Base-by-base conservation (phyloP, 345 rosid genomes). In the Mangifera indica region DNA sequence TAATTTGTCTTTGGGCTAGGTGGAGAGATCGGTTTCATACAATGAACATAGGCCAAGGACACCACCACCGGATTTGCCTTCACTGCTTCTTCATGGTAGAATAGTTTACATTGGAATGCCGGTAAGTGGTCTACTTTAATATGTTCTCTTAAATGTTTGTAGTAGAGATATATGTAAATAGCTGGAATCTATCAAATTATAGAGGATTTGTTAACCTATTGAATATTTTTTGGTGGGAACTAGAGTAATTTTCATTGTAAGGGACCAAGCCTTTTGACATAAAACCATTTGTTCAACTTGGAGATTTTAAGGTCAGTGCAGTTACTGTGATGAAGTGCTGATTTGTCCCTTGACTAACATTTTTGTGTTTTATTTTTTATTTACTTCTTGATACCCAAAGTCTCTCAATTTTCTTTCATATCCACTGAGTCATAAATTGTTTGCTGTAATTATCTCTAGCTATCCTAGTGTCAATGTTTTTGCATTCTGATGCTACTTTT, bases 31-130 rank as follows among this genome's bases (percentile, higher is more conserved):
- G 5, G 92, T 80, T 48, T 78, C 88, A 1, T 86, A 88, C 62
- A 80, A 83, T 63, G 91, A 84, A 72, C 90, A 77, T 63, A 51
- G 88, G 77, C 89, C 91, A 5, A 83, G 82, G 67, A 79, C 76
- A 66, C 92, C 94, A 7, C 96, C 94, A 20, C 97, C 97, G 1
- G 98, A 91, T 70, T 82, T 90, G 54, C 93, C 96, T 0, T 89
- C 98, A 8, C 76, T 88, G 79, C 91, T 94, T 74, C 91, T 90
- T 60, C 77, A 90, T 56, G 89, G 87, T 14, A 87, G 98, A 69
- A 89, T 92, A 0, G 93, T 94, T 67, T 92, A 87, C 81, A 89
- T 94, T 75, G 97, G 97, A 71, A 88, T 92, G 95, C 98, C 97
- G 48, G 98, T 94, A 75, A 81, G 91, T 79, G 7, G 6, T 48